Conservation (phyloP, 352 stramenopile genomes). For the Globisporangium cystogenes region DNA sequence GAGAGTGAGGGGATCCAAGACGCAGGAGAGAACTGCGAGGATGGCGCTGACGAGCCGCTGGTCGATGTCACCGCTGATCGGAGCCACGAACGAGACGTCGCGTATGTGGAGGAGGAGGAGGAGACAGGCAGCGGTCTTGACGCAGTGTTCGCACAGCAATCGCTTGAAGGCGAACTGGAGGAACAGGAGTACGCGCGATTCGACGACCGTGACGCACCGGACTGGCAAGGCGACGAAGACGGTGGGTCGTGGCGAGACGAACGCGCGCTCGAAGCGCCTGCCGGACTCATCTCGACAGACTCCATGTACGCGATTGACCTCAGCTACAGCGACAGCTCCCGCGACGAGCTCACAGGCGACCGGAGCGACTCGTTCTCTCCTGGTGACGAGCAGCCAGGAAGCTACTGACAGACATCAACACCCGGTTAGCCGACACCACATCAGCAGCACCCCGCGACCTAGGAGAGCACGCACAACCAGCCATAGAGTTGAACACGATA, state of each 20-base stretch:
- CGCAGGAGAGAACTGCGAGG: background rate
- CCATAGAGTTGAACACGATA: background rate
- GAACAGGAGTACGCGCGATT: background rate
- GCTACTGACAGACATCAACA: background rate
- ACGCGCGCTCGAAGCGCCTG: background rate
- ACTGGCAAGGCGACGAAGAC: background rate
- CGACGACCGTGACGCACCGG: background rate
- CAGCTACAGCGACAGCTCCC: constrained; percentile 12
- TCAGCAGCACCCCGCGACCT: too few species aligned
- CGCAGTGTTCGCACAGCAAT: background rate
- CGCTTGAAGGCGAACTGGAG: background rate
- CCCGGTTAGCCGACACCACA: too few species aligned
- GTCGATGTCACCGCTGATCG: background rate
- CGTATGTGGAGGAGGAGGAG: background rate
- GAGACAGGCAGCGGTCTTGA: background rate
- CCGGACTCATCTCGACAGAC: constrained; percentile 34
- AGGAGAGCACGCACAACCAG: too few species aligned
- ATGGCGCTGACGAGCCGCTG: background rate
- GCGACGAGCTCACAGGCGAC: background rate
- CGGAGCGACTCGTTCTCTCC: constrained; percentile 8
- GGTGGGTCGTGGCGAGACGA: background rate
- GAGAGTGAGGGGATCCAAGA: background rate
- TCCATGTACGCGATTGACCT: constrained; percentile 56
- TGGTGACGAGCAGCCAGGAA: background rate
- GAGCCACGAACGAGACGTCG: background rate